Conservation (phyloP, 2,329 filamentous ascomycete species). For the Piedraia hortae region DNA sequence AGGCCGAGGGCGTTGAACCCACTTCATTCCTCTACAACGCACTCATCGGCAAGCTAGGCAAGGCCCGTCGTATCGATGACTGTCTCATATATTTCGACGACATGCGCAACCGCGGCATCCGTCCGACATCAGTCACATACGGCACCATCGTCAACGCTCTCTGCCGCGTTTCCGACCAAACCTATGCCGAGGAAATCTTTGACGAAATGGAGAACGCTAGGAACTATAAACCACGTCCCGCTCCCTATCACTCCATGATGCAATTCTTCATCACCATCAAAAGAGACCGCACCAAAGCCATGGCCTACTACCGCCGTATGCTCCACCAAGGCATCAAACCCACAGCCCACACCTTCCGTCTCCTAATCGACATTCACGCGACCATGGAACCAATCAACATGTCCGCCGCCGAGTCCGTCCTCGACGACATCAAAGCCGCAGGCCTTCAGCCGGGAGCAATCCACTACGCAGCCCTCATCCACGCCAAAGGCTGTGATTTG, state of each 20-base stretch:
- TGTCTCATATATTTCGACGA: slow-evolving; percentile 95
- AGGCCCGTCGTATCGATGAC: slow-evolving; percentile 91
- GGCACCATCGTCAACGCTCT: slow-evolving; percentile 95
- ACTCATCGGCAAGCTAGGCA: slow-evolving; percentile 90
- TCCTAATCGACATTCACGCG: slow-evolving; percentile 82
- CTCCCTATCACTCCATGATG: slow-evolving; percentile 98
- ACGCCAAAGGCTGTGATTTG: slow-evolving; percentile 79
- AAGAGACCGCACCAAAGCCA: slow-evolving; percentile 78
- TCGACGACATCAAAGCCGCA: slow-evolving; percentile 46
- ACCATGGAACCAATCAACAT: slow-evolving; percentile 82
- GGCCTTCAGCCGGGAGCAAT: slow-evolving; percentile 67
- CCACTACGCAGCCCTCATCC: slow-evolving; percentile 85
- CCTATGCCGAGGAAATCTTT: slow-evolving; percentile 90
- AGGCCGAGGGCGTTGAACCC: slow-evolving; percentile 79
- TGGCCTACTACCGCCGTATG: slow-evolving; percentile 91
- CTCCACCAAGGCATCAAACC: slow-evolving; percentile 60
- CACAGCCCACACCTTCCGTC: slow-evolving; percentile 90
- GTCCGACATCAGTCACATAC: slow-evolving; percentile 90
- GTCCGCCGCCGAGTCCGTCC: slow-evolving; percentile 56
- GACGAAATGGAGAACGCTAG: slow-evolving; percentile 98
- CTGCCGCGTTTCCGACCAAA: slow-evolving; percentile 89
- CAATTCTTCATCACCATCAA: slow-evolving; percentile 97
- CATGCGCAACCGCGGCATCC: slow-evolving; percentile 80
- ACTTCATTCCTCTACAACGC: slow-evolving; percentile 97
- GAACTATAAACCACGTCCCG: slow-evolving; percentile 93